These are phyloP conservation scores for Pleurotus salmoneostramineus DNA, from an alignment of 768 basidiomycete genomes.

Conservation along the genomic window DNA sequence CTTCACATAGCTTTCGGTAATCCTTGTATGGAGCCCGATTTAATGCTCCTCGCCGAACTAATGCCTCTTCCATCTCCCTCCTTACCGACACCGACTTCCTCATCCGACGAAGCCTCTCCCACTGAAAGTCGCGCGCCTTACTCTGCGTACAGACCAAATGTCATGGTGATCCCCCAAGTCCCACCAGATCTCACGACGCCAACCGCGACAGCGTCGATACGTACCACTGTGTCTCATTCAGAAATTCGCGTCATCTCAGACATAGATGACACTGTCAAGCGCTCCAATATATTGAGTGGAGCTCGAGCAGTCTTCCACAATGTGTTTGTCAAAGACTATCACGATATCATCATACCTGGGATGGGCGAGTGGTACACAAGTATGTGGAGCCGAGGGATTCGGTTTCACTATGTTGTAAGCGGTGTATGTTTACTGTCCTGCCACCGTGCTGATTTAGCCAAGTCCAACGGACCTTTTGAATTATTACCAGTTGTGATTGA, in stretches of 20 bases:
- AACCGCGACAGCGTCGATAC: conserved; percentile 23
- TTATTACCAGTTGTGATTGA: conserved; percentile 74
- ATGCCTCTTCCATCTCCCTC: conserved; percentile 28
- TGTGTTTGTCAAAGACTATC: conserved; percentile 84
- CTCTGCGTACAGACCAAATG: conserved; percentile 6
- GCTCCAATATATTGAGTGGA: conserved; percentile 73
- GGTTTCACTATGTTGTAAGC: conserved; percentile 89
- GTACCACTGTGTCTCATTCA: conserved; percentile 53
- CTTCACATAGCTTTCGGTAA: conserved; percentile 58
- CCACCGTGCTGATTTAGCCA: background rate
- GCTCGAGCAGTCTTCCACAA: conserved; percentile 83
- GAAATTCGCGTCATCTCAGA: conserved; percentile 84
- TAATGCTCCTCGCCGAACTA: conserved; percentile 53
- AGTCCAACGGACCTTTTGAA: conserved; percentile 91
- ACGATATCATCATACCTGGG: conserved; percentile 75
- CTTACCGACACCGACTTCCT: background rate
- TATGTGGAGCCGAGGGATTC: conserved; percentile 68
- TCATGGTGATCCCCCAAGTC: background rate
- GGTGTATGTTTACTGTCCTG: background rate
- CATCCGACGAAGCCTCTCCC: conserved; percentile 7
- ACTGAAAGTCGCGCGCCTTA: conserved; percentile 6
- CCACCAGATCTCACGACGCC: conserved; percentile 11
- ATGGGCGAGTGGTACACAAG: conserved; percentile 76
- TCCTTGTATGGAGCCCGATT: conserved; percentile 43
- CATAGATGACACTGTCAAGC: conserved; percentile 91